Base-by-base conservation (phyloP, 108 stramenopile genomes). In the Skeletonema menzelii region DNA sequence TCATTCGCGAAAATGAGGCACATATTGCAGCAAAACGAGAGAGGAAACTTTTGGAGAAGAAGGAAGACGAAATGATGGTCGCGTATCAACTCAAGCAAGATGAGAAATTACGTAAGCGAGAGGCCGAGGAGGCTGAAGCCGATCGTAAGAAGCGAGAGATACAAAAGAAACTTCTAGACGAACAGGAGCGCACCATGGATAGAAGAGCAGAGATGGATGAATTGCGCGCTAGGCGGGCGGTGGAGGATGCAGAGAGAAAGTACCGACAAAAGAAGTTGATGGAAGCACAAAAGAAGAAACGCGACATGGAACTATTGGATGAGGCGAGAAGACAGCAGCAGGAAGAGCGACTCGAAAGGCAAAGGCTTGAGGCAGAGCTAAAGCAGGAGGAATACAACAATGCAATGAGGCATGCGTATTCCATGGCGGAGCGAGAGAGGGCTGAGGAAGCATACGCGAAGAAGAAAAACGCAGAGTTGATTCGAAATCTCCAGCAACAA, bases 191-290 rank as follows among this genome's bases (percentile, higher is more conserved):
- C 27, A 81, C 72, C 14, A 67, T 87, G 77, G 86, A 91, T 84
- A 94, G 87, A 65, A 84, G 71, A n/a, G 79, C 87, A n/a, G 91
- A 94, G 69, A 66, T 94, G 32, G 91, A 94, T 60, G 92, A 91
- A 75, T 71, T 94, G 27, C 85, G 91, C 35, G 93, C 89, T 20
- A 57, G 93, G 38, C 85, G 93, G 31, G 89, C 91, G 11, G 74
- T 75, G 19, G 91, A 92, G 61, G 88, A 87, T 31, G 75, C 82
- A 53, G 91, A 90, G 63, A 59, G 89, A 46, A 69, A 63, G 31
- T 79, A 67, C 19, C 69, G 88, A 53, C 72, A 79, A 58, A 67
- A 69, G 32, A 82, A 85, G 60, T 75, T 79, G 22, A 28, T 58
- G 61, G 85, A 87, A 62, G 88, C 88, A 11, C 78, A 86, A 59